Percentiles rank a stretch among this genome's conserved stretches.
Evolutionary conservation across 495 filamentous ascomycete genomes (phyloP).

Genomic region (Baudoinia panamericana): DNA sequence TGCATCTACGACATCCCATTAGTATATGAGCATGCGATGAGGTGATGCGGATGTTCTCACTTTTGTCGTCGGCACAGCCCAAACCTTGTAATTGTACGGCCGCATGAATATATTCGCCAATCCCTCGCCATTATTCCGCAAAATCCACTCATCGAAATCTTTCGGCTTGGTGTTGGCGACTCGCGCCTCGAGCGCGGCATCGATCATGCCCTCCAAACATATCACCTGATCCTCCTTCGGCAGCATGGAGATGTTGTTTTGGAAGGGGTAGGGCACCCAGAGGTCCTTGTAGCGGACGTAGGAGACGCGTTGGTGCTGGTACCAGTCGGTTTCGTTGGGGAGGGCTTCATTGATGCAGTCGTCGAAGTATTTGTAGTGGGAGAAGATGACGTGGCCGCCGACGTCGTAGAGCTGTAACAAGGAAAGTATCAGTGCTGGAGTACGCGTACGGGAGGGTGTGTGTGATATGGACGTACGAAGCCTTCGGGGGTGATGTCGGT

Average conservation of each 20-base stretch:
- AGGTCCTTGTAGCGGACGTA: conserved; percentile 92
- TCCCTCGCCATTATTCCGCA: conserved; percentile 79
- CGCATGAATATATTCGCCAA: conserved; percentile 97
- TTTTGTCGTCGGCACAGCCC: conserved; percentile 96
- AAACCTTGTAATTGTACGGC: conserved; percentile 99
- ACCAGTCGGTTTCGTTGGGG: conserved; percentile 89
- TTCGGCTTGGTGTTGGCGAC: conserved; percentile 81
- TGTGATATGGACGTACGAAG: conserved; percentile 59
- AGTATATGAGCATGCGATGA: conserved; percentile 6
- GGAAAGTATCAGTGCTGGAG: conserved; percentile 19
- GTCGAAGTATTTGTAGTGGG: conserved; percentile 99
- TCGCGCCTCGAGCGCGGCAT: conserved; percentile 76
- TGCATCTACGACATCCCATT: conserved; percentile 61
- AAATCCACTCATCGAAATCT: conserved; percentile 97
- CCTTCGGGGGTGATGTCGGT: conserved; percentile 93
- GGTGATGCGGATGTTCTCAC: conserved; percentile 36
- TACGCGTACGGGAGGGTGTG: not conserved
- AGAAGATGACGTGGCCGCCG: conserved; percentile 99
- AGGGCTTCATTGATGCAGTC: conserved; percentile 96
- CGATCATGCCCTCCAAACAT: conserved; percentile 94
- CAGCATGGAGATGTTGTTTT: conserved; percentile 99
- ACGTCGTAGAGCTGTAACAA: conserved; percentile 99
- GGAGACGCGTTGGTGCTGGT: conserved; percentile 93
- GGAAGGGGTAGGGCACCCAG: conserved; percentile 99
- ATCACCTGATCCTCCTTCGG: conserved; percentile 93